Evolutionary conservation across 345 rosid genomes (phyloP), one percentile per base, ranked within the genome.

Genomic region (Dipteronia dyeriana): DNA sequence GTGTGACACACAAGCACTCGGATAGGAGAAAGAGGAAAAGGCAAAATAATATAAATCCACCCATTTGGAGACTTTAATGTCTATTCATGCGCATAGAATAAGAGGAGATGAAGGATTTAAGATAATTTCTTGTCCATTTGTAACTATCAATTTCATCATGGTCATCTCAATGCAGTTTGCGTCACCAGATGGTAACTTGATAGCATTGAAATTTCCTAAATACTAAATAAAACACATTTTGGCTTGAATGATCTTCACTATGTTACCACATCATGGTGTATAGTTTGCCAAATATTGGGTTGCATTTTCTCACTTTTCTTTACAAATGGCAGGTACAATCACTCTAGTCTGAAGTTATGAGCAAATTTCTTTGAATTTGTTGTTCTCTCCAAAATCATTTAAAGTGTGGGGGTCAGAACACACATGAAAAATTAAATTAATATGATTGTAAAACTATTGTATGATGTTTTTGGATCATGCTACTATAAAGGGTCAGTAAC

Each of bases 171-270:
- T 31, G 62, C 62, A 10, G 51, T n/a, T 56, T 13, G 8, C 25
- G 29, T 54, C 34, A 16, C 19, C 38, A 20, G 8, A 59, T n/a
- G 11, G 17, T 60, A 60, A 41, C 39, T 38, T 62, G 10, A 19
- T 0, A 49, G 16, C 19, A 45, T 17, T n/a, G 8, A 74, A 17
- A 62, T 20, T 62, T 43, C 69, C 39, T 25, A 60, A 60, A 19
- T 16, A 25, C 34, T 60, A 73, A 39, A 73, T 38, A 51, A 14
- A 20, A 29, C 26, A 16, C 63, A n/a, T 31, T 59, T 22, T 38
- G 53, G 13, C 69, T 74, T 26, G 69, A 47, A 74, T 26, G 60
- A 19, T 61, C 43, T 43, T 41, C 68, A 39, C n/a, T 61, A 43
- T 8, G 31, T 25, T 38, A 17, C 34, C 39, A 72, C 25, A 39